Evolutionary conservation across 306 rosid genomes (phyloP), one percentile per base, ranked within the genome.

Genomic region (Vigna mungo): DNA sequence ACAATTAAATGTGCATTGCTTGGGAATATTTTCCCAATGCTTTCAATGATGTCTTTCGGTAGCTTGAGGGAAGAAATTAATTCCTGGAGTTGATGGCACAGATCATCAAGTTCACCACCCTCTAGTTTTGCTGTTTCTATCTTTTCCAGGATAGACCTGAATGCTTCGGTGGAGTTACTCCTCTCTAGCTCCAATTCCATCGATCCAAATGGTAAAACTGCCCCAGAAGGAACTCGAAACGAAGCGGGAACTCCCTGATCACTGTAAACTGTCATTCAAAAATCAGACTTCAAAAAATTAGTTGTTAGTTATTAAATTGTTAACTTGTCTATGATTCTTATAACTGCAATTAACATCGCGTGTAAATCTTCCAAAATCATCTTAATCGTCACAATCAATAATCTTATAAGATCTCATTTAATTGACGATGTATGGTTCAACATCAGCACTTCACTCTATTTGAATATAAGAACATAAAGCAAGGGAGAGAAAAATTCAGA

Each of bases 131-230:
- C 86, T 48, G 89, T 88, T 86, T 96, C 99, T 75, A 89, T 60
- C 86, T 86, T 75, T 68, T 88, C 88, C 72, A 96, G 73, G 25
- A 87, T 15, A 34, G 92, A 88, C 71, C 68, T 83, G 89, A 95
- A 95, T 51, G 84, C 76, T 84, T 85, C 86, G 70, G 71, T 75
- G 63, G 90, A 87, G 54, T 85, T 87, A 71, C 84, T 95, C 78
- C 87, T 86, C 81, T 88, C 86, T 59, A 95, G 58, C 62, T 93
- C 97, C 74, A 77, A 84, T 77, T 95, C 99, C 99, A 95, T 87
- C 18, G 94, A 89, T 64, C 99, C 99, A 87, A 95, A 92, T 48
- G 96, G 97, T 81, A 95, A 85, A 69, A 95, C 96, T 79, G 91
- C 99, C 53, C 98, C 99, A 6, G 85, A 82, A 51, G 99, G 97